phyloP scores from a whole-genome alignment of 495 filamentous ascomycete species.

The Neurospora sp. region DNA sequence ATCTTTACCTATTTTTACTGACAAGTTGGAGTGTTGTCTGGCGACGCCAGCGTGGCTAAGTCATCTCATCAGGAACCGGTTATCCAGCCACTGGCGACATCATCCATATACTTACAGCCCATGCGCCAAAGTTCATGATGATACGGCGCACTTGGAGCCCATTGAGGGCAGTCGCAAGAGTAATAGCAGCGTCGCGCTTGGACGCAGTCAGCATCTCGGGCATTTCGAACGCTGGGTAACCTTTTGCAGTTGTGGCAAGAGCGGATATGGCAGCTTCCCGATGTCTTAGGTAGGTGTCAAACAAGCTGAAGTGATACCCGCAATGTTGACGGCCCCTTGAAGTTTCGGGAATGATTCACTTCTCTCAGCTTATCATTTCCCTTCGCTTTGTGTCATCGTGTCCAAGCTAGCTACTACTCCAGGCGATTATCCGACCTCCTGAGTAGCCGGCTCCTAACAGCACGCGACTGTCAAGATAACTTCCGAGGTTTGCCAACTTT shows the following conservation, averaged over 20 bases:
- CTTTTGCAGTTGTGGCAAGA: background rate
- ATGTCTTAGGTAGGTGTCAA: background rate
- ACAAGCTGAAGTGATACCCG: background rate
- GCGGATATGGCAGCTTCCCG: background rate
- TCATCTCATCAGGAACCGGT: background rate
- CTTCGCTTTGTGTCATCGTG: background rate
- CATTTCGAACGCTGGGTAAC: background rate
- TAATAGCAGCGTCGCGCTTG: background rate
- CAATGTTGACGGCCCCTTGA: background rate
- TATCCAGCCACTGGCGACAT: background rate
- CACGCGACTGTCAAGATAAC: too few relatives aligned
- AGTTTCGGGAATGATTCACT: background rate
- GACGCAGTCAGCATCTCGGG: too few relatives aligned
- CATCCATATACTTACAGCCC: background rate
- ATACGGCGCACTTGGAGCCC: background rate
- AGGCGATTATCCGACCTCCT: too few relatives aligned
- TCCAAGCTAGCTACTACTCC: too few relatives aligned
- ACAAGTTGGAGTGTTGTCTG: background rate
- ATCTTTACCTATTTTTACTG: background rate
- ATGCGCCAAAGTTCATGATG: background rate
- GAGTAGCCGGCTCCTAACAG: too few relatives aligned
- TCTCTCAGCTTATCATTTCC: background rate
- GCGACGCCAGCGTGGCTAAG: background rate
- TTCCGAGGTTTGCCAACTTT: too few relatives aligned
- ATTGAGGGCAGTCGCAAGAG: background rate